phyloP scores from a whole-genome alignment of 352 stramenopile species.

The Phytophthora pini region DNA sequence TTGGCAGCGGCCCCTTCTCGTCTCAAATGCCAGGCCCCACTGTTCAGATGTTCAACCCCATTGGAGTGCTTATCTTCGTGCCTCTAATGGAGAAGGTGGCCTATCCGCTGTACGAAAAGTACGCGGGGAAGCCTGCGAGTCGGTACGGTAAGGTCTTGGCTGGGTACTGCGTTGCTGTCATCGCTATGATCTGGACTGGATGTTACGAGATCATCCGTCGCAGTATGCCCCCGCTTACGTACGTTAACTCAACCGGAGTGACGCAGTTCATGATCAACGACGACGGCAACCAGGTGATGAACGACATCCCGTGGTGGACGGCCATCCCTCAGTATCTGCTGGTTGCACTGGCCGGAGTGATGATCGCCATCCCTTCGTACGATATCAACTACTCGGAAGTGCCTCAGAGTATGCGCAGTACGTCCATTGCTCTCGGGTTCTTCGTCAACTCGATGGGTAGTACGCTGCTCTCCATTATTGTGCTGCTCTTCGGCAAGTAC shows the following conservation, averaged over 20 bases:
- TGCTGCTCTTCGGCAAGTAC: constrained; percentile 67
- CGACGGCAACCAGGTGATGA: constrained; percentile 29
- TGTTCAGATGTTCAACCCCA: constrained; percentile 58
- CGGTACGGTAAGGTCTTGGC: constrained; percentile 44
- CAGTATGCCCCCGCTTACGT: constrained; percentile 23
- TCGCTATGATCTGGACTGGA: constrained; percentile 52
- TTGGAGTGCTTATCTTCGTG: constrained; percentile 48
- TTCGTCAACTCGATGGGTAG: constrained; percentile 61
- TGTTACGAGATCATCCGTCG: constrained; percentile 46
- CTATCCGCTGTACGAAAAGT: constrained; percentile 51
- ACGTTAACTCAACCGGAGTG: constrained; percentile 21
- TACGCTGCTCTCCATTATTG: constrained; percentile 60
- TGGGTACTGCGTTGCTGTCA: constrained; percentile 42
- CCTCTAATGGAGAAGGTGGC: constrained; percentile 46
- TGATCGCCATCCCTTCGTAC: constrained; percentile 50
- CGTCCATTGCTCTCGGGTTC: constrained; percentile 46
- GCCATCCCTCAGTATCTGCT: constrained; percentile 55
- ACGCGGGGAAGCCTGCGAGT: constrained; percentile 43
- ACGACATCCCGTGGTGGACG: constrained; percentile 30
- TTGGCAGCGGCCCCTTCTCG: constrained; percentile 37
- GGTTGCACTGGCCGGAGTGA: constrained; percentile 43
- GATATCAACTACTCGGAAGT: constrained; percentile 52
- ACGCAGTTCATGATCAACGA: constrained; percentile 41
- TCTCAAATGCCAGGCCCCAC: constrained; percentile 53
- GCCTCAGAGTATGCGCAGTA: constrained; percentile 40